Evolutionary conservation across 1,284 basidiomycete genomes (phyloP).

Genomic region (Moesziomyces aphidis): DNA sequence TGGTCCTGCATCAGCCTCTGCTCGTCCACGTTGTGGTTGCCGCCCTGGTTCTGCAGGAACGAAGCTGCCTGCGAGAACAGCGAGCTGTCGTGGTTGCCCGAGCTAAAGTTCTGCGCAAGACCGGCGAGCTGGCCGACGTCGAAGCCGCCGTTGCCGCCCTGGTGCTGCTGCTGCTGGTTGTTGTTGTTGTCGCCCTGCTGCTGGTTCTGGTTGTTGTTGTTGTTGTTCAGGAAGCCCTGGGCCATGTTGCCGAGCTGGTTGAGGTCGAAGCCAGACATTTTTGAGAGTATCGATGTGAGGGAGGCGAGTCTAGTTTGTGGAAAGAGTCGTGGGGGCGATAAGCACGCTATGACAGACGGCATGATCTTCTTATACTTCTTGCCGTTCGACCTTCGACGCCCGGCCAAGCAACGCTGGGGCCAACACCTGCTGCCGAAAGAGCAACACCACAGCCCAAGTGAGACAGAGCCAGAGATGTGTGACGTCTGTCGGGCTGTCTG

Average conservation of each 20-base stretch:
- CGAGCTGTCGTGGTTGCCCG: constrained; percentile 45
- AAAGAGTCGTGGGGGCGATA: not conserved
- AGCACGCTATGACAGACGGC: not conserved
- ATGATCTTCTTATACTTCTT: not conserved
- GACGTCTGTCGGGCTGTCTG: constrained; percentile 9
- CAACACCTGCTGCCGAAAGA: constrained; percentile 9
- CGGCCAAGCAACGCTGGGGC: too few relatives aligned
- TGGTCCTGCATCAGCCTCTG: constrained; percentile 54
- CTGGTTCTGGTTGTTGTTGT: constrained; percentile 19
- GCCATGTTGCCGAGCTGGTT: constrained; percentile 45
- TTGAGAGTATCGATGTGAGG: not conserved
- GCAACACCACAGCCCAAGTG: constrained; percentile 19
- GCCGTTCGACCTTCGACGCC: not conserved
- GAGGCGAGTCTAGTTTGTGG: not conserved
- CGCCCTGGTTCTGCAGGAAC: constrained; percentile 52
- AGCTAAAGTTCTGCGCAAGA: constrained; percentile 53
- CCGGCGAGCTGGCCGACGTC: constrained; percentile 45
- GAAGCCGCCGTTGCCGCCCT: constrained; percentile 46
- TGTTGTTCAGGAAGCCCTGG: constrained; percentile 45
- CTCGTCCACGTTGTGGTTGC: constrained; percentile 54
- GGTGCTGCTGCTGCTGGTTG: constrained; percentile 21
- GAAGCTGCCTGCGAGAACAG: constrained; percentile 50
- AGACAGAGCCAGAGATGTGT: constrained; percentile 13
- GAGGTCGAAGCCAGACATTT: constrained; percentile 43
- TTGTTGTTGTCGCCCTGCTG: constrained; percentile 12